These are phyloP conservation scores for Tetrapisispora iriomotensis DNA, from an alignment of 805 yeast species.

Conservation along the genomic window DNA sequence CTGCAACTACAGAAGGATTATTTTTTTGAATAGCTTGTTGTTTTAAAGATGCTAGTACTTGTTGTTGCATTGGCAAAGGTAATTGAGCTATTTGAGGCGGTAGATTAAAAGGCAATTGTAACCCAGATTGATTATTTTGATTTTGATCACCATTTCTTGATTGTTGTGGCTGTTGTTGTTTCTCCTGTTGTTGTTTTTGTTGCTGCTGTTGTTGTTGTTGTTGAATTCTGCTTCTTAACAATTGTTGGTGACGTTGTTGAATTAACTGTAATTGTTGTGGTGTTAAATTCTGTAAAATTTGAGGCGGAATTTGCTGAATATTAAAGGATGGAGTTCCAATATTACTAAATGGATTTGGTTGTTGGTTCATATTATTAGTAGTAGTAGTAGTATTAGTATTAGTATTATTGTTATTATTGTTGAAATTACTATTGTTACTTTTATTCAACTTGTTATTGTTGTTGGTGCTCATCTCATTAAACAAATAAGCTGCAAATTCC, in stretches of 20 bases:
- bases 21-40: slow-evolving; percentile 27
- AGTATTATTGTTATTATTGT: background rate
- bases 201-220: slow-evolving; percentile 14
- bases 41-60: slow-evolving; percentile 23
- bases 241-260: slow-evolving; percentile 29
- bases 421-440: background rate
- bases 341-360: slow-evolving; percentile 16
- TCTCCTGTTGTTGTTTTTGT: slow-evolving; percentile 9
- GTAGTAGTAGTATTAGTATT: background rate
- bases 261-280: slow-evolving; percentile 27
- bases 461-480: background rate
- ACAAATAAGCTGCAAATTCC: too few species aligned
- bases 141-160: background rate
- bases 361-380: background rate
- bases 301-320: slow-evolving; percentile 27
- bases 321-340: slow-evolving; percentile 29
- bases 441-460: background rate
- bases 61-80: slow-evolving; percentile 26
- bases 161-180: slow-evolving; percentile 5
- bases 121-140: background rate
- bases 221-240: slow-evolving; percentile 23
- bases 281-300: slow-evolving; percentile 24
- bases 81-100: slow-evolving; percentile 30
- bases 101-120: slow-evolving; percentile 12
- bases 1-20: slow-evolving; percentile 24